These are phyloP conservation scores for Torrubiellomyces zombiae DNA, from an alignment of 2,329 filamentous ascomycete species.

Conservation along the genomic window DNA sequence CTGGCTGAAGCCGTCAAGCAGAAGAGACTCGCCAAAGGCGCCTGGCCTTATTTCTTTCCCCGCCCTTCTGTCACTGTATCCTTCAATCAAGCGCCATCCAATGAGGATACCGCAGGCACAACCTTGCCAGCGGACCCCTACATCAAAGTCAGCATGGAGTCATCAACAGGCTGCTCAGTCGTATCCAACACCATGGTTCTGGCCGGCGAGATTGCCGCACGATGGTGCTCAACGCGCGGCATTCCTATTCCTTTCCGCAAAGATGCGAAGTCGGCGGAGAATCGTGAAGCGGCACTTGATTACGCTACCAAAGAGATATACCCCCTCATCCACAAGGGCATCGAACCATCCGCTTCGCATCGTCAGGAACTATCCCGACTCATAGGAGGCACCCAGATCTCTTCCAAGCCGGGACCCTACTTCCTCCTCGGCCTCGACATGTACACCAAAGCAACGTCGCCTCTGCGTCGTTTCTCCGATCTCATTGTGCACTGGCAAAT, in stretches of 20 bases:
- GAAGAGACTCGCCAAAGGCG: constrained; percentile 27
- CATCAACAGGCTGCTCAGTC: constrained; percentile 15
- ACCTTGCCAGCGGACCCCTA: constrained; percentile 28
- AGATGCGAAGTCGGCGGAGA: constrained; percentile 25
- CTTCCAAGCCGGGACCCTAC: constrained; percentile 35
- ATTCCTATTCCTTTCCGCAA: constrained; percentile 44
- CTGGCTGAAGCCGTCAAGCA: constrained; percentile 29
- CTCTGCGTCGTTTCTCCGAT: constrained; percentile 47
- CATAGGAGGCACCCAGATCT: constrained; percentile 34
- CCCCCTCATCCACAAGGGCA: constrained; percentile 13
- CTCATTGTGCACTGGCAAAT: constrained; percentile 52
- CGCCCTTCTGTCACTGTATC: constrained; percentile 25
- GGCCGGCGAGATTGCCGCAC: constrained; percentile 43
- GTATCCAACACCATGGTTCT: constrained; percentile 37
- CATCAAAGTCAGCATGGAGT: constrained; percentile 22
- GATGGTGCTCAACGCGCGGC: constrained; percentile 39
- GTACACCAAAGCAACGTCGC: constrained; percentile 48
- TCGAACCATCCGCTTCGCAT: constrained; percentile 21
- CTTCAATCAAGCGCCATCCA: constrained; percentile 17
- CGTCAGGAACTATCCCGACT: constrained; percentile 12
- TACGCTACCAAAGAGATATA: constrained; percentile 19
- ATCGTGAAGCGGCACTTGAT: constrained; percentile 17
- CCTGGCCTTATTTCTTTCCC: constrained; percentile 30
- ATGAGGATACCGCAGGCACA: constrained; percentile 3
- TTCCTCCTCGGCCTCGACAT: constrained; percentile 40